These are phyloP conservation scores for Rhamnella rubrinervis DNA, from an alignment of 331 rosid species.

Conservation along the genomic window DNA sequence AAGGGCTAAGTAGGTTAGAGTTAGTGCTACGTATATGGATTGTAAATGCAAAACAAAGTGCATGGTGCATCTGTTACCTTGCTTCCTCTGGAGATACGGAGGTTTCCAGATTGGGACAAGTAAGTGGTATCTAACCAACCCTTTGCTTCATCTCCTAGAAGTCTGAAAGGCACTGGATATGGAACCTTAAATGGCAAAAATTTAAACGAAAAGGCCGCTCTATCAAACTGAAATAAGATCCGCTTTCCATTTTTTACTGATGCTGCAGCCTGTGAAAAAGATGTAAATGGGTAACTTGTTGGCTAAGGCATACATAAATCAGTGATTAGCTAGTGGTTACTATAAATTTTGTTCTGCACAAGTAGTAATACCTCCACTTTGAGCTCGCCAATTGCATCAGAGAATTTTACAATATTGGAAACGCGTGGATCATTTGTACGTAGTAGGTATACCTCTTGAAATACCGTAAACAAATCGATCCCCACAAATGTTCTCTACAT, in stretches of 20 bases:
- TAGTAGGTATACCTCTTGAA: conserved; percentile 81
- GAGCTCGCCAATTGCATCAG: conserved; percentile 94
- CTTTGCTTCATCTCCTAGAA: conserved; percentile 93
- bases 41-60: neutral
- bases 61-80: conserved; percentile 76
- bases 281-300: neutral
- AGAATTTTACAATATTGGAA: conserved; percentile 72
- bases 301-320: no score
- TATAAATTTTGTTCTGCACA: neutral
- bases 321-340: no score
- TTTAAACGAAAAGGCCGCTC: conserved; percentile 81
- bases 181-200: conserved; percentile 96
- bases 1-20: no score
- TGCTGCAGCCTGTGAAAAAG: conserved; percentile 65
- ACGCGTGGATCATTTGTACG: conserved; percentile 79
- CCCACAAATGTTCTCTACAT: conserved; percentile 95
- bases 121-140: conserved; percentile 99
- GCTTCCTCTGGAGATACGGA: conserved; percentile 92
- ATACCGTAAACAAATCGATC: conserved; percentile 77
- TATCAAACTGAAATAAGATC: conserved; percentile 82
- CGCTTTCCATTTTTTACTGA: conserved; percentile 79
- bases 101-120: conserved; percentile 77
- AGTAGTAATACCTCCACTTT: conserved; percentile 73
- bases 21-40: no score
- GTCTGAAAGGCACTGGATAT: conserved; percentile 95